Percentiles rank a stretch among this genome's conserved stretches.
phyloP scores from a whole-genome alignment of 73 alveolate genomes.

The Paramecium tetraurelia region DNA sequence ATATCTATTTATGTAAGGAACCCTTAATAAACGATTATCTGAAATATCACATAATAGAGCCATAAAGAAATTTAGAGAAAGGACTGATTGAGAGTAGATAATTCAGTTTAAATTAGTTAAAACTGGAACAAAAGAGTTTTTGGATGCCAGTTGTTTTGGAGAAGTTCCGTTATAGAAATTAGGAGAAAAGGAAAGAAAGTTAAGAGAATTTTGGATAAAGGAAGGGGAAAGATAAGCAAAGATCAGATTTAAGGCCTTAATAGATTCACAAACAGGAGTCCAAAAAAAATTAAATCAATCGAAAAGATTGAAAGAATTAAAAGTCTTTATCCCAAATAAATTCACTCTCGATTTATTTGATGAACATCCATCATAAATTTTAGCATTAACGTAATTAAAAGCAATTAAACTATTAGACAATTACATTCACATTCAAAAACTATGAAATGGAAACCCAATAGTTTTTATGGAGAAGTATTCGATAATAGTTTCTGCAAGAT shows the following conservation, averaged over 20 bases:
- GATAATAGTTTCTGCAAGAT: not conserved
- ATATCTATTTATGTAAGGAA: constrained; percentile 39
- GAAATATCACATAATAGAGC: not conserved
- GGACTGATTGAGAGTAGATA: not conserved
- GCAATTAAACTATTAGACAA: not conserved
- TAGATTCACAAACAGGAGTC: constrained; percentile 4
- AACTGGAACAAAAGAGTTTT: not conserved
- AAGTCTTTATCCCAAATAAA: not conserved
- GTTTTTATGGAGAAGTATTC: not conserved
- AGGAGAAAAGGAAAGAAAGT: not conserved
- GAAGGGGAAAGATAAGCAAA: not conserved
- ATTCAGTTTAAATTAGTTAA: not conserved
- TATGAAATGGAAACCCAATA: constrained; percentile 8
- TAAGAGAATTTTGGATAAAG: not conserved
- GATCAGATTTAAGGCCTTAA: not conserved
- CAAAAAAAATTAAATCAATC: not conserved
- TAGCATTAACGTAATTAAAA: not conserved
- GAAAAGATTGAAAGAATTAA: not conserved
- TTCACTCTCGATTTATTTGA: not conserved
- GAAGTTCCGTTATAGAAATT: not conserved
- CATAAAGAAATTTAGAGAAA: constrained; percentile 11
- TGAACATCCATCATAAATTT: constrained; percentile 11
- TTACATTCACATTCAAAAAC: not conserved
- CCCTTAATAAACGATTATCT: constrained; percentile 24
- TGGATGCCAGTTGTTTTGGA: constrained; percentile 22